Evolutionary conservation across 2,329 filamentous ascomycete genomes (phyloP).

Genomic region (Colletotrichum gloeosporioides): DNA sequence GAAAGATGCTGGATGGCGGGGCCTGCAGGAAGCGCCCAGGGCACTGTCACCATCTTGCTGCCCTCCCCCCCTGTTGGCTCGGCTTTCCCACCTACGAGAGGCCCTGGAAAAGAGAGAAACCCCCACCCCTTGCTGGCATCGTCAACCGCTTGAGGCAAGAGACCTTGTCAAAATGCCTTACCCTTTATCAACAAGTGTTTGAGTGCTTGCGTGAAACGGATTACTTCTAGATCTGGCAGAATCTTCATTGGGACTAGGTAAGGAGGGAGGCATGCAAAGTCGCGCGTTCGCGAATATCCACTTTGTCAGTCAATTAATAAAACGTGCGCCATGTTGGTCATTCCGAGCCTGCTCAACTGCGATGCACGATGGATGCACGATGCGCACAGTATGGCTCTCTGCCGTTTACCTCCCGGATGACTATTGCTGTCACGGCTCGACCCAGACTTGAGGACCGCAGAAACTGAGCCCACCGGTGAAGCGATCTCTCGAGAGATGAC

Average conservation of each 20-base stretch:
- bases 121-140: background rate
- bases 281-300: background rate
- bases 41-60: background rate
- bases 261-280: background rate
- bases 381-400: background rate
- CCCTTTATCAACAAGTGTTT: background rate
- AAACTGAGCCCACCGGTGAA: background rate
- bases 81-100: background rate
- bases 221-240: background rate
- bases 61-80: background rate
- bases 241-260: background rate
- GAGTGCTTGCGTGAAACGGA: background rate
- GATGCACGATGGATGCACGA: background rate
- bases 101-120: background rate
- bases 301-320: background rate
- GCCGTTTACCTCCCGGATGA: background rate
- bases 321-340: background rate
- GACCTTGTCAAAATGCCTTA: background rate
- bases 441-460: background rate
- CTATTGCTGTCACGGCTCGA: background rate
- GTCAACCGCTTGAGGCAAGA: background rate
- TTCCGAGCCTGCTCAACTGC: background rate
- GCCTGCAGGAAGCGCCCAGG: slow-evolving; percentile 2
- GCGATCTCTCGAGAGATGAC: background rate
- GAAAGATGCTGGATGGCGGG: slow-evolving; percentile 16